Conservation (phyloP, 2,329 filamentous ascomycete genomes). For the Colletotrichum tabaci region DNA sequence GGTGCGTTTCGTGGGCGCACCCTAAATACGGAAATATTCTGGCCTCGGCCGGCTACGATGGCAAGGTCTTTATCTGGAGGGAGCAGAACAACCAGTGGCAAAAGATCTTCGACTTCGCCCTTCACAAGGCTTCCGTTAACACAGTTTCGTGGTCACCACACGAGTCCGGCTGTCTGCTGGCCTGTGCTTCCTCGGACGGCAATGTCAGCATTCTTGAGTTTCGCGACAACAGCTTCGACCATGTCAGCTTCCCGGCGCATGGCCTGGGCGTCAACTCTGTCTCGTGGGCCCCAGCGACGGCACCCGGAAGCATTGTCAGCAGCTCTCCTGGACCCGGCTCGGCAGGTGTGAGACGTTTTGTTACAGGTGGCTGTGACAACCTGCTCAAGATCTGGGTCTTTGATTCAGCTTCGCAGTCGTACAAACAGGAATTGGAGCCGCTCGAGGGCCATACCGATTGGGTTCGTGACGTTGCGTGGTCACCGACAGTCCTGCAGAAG, state of each 20-base stretch:
- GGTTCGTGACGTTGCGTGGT: constrained; percentile 98
- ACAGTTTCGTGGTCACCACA: constrained; percentile 98
- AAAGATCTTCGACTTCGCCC: constrained; percentile 91
- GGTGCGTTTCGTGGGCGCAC: constrained; percentile 98
- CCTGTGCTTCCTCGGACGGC: constrained; percentile 94
- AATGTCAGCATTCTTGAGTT: constrained; percentile 96
- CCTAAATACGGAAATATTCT: constrained; percentile 99
- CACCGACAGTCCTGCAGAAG: constrained; percentile 93
- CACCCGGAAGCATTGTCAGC: constrained; percentile 87
- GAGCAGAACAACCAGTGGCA: constrained; percentile 85
- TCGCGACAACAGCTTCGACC: constrained; percentile 93
- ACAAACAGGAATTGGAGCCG: constrained; percentile 74
- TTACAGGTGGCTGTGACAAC: constrained; percentile 96
- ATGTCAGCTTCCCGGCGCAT: constrained; percentile 91
- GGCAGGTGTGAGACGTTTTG: constrained; percentile 83
- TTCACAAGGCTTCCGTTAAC: constrained; percentile 97
- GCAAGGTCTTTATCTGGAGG: constrained; percentile 98
- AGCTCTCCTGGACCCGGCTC: constrained; percentile 73
- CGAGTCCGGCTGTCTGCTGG: constrained; percentile 93
- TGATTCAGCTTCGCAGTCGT: constrained; percentile 73
- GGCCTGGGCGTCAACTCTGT: constrained; percentile 96
- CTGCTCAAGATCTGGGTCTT: constrained; percentile 94
- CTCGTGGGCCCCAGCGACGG: constrained; percentile 90
- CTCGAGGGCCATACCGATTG: constrained; percentile 92
- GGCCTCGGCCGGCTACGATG: constrained; percentile 95